Evolutionary conservation across 1,139 yeast species (phyloP).

Genomic region (Sugiyamaella pinicola): DNA sequence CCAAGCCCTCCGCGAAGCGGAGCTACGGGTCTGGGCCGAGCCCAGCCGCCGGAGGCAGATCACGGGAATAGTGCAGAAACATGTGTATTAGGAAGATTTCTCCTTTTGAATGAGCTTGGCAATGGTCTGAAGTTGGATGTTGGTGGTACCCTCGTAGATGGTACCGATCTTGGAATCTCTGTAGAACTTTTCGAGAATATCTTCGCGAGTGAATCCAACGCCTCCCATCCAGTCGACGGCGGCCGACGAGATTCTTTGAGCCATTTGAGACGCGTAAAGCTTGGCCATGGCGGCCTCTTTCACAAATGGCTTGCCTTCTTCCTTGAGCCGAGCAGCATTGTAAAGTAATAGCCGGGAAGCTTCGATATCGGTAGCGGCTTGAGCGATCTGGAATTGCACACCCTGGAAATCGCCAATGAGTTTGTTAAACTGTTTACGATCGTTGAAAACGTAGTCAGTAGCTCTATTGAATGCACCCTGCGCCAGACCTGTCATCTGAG

Average conservation of each 20-base stretch:
- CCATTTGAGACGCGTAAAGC: constrained; percentile 47
- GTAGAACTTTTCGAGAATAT: constrained; percentile 47
- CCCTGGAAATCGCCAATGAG: constrained; percentile 51
- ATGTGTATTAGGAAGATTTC: constrained; percentile 14
- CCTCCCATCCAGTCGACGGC: constrained; percentile 55
- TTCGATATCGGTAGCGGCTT: constrained; percentile 49
- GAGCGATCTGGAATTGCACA: constrained; percentile 51
- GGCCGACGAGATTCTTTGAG: constrained; percentile 45
- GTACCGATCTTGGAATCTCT: constrained; percentile 51
- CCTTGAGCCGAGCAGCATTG: constrained; percentile 51
- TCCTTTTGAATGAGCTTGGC: constrained; percentile 48
- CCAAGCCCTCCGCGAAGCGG: too few relatives aligned
- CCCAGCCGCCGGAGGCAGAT: too few relatives aligned
- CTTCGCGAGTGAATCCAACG: constrained; percentile 51
- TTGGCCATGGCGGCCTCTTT: constrained; percentile 53
- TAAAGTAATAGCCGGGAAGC: constrained; percentile 49
- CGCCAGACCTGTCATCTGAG: constrained; percentile 51
- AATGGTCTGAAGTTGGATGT: constrained; percentile 49
- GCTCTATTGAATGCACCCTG: constrained; percentile 50
- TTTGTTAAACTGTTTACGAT: constrained; percentile 49
- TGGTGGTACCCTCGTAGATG: constrained; percentile 50
- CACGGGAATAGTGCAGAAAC: too few relatives aligned
- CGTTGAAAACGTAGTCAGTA: constrained; percentile 45
- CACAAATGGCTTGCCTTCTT: constrained; percentile 45
- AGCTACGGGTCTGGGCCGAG: too few relatives aligned